These are phyloP conservation scores for Silybum marianum DNA, from an alignment of 129 eudicot genomes.

Conservation along the genomic window DNA sequence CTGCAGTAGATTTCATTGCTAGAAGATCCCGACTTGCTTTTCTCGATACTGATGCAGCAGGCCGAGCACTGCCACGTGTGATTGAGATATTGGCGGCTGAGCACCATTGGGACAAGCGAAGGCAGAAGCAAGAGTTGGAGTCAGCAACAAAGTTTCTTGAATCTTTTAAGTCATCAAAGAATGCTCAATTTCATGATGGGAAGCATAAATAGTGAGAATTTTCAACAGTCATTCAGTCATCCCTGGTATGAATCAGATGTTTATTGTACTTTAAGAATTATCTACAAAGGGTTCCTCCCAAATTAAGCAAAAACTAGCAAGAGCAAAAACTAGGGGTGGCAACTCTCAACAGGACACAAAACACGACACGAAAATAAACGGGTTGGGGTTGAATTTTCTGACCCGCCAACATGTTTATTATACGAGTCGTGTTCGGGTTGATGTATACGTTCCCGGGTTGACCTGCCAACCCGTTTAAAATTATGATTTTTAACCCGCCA, in stretches of 20 bases:
- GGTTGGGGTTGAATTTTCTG: too few relatives aligned
- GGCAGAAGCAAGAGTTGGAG: slow-evolving; percentile 66
- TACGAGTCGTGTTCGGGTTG: too few relatives aligned
- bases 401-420: too few relatives aligned
- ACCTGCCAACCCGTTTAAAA: too few relatives aligned
- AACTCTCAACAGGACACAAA: too few relatives aligned
- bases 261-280: not conserved
- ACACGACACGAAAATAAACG: too few relatives aligned
- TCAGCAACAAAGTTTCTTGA: slow-evolving; percentile 65
- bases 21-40: slow-evolving; percentile 96
- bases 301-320: not conserved
- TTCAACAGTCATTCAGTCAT: slow-evolving; percentile 2
- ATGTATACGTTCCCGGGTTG: too few relatives aligned
- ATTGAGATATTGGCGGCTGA: slow-evolving; percentile 76
- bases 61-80: slow-evolving; percentile 79
- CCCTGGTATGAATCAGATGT: slow-evolving; percentile 24
- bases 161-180: slow-evolving; percentile 82
- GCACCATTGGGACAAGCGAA: slow-evolving; percentile 79
- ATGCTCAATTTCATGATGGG: slow-evolving; percentile 90
- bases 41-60: slow-evolving; percentile 91
- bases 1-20: slow-evolving; percentile 86
- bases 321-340: too few relatives aligned
- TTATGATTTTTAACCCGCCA: too few relatives aligned
- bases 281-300: slow-evolving; percentile 1
- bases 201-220: slow-evolving; percentile 67